Base-by-base conservation (phyloP, 495 filamentous ascomycete species). In the Staphylotrichum longicolle region DNA sequence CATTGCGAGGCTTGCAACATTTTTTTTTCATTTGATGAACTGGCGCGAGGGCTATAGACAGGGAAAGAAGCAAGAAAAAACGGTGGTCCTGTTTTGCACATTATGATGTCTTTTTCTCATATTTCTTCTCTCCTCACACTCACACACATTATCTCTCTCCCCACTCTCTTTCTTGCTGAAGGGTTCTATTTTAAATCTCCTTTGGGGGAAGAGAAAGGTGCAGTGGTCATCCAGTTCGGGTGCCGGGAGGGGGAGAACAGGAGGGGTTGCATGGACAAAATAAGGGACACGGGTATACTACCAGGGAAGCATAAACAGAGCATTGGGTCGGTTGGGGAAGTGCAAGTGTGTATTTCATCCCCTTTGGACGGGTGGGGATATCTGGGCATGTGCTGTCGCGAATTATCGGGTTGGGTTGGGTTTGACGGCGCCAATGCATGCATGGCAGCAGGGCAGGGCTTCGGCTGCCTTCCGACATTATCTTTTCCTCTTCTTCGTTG, bases 1-100 rank as follows among this genome's bases (percentile, higher is more conserved):
- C 62, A 64, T 65, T 64, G 56, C 51, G 63, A 65, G 50, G 59
- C 39, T 55, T 42, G n/a, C 37, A 14, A 15, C 11, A 37, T 37
- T 57, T 57, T 20, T 63, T 46, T 33, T 12, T 10, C 15, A 42
- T 32, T 32, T 41, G 5, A 61, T 12, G 52, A 62, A 48, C 46
- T 44, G 66, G 66, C 62, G 52, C 55, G 66, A 62, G 44, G 55
- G 45, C 34, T 66, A 66, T 60, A 64, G 64, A 68, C 56, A 58
- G 60, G 63, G 20, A 58, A 10, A 48, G 55, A 61, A 61, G 55
- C 45, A 57, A 57, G 55, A 65, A 62, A 62, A 67, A 62, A 62
- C 12, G 49, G 52, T 39, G 49, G 46, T 27, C n/a, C 37, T 12
- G 12, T 52, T 50, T 9, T 15, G 54, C 40, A 35, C 33, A 12